Evolutionary conservation across 2,329 filamentous ascomycete genomes (phyloP).

Genomic region (Aureobasidium sp.): DNA sequence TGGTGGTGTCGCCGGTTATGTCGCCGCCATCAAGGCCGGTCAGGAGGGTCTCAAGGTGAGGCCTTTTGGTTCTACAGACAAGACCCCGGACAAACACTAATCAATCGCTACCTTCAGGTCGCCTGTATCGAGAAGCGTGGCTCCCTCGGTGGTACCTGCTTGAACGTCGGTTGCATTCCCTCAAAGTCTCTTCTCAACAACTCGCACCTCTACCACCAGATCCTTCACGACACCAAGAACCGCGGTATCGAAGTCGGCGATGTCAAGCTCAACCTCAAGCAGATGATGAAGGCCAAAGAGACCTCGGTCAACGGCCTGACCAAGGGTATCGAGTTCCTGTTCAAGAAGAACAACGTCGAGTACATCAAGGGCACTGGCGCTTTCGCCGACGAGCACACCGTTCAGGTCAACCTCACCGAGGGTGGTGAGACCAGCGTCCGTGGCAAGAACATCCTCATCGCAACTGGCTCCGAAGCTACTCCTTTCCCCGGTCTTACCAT

Average conservation of each 20-base stretch:
- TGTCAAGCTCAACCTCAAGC: slow-evolving; percentile 87
- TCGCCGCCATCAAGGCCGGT: slow-evolving; percentile 97
- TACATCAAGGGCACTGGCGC: slow-evolving; percentile 91
- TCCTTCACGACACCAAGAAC: slow-evolving; percentile 93
- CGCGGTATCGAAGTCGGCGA: slow-evolving; percentile 96
- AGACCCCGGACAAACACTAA: not conserved
- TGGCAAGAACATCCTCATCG: slow-evolving; percentile 97
- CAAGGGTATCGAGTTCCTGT: slow-evolving; percentile 94
- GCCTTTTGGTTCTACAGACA: not conserved
- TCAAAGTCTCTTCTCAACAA: slow-evolving; percentile 99
- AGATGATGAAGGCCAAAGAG: slow-evolving; percentile 99
- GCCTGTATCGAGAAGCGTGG: slow-evolving; percentile 98
- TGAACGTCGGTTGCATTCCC: slow-evolving; percentile 98
- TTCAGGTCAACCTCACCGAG: slow-evolving; percentile 84
- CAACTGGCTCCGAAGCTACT: slow-evolving; percentile 89
- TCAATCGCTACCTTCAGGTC: slow-evolving; percentile 51
- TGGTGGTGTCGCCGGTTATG: slow-evolving; percentile 96
- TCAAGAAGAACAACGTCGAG: slow-evolving; percentile 99
- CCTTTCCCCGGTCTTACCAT: slow-evolving; percentile 94
- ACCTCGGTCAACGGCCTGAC: slow-evolving; percentile 80
- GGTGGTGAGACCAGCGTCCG: slow-evolving; percentile 81
- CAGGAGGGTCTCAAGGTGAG: slow-evolving; percentile 91
- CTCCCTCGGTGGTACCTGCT: slow-evolving; percentile 86
- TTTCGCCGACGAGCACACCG: slow-evolving; percentile 81
- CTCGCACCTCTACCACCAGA: slow-evolving; percentile 95